Conservation (phyloP, 1,284 basidiomycete species). For the Chalciporus sp. region DNA sequence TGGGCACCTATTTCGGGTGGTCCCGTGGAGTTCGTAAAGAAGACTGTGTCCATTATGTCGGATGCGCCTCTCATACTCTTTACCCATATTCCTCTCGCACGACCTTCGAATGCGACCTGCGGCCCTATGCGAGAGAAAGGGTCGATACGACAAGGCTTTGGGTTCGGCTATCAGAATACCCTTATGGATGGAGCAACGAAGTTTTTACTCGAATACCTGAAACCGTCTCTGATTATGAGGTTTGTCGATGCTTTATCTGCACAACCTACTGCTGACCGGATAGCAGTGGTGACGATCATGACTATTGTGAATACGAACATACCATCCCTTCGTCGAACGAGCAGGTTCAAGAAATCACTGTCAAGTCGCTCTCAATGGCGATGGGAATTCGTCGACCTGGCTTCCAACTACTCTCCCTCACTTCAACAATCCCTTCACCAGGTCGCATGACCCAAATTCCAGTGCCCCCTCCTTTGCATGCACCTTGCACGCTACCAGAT, state of each 20-base stretch:
- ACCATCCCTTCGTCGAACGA: constrained; percentile 32
- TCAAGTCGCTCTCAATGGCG: constrained; percentile 84
- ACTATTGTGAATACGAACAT: constrained; percentile 82
- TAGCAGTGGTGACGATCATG: constrained; percentile 82
- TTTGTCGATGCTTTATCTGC: constrained; percentile 35
- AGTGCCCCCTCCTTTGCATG: constrained; percentile 38
- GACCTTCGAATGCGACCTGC: constrained; percentile 70
- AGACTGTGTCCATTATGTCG: constrained; percentile 42
- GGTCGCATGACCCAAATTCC: constrained; percentile 32
- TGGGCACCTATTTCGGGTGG: constrained; percentile 67
- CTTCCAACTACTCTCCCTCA: constrained; percentile 82
- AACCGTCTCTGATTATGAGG: constrained; percentile 75
- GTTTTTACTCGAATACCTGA: constrained; percentile 68
- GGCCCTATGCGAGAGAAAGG: constrained; percentile 77
- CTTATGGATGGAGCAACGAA: constrained; percentile 71
- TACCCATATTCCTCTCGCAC: constrained; percentile 80
- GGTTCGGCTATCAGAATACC: constrained; percentile 82
- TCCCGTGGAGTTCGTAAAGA: constrained; percentile 71
- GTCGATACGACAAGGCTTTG: constrained; percentile 71
- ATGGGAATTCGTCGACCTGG: constrained; percentile 78
- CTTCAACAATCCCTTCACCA: constrained; percentile 42
- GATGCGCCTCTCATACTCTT: constrained; percentile 66
- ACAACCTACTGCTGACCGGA: constrained; percentile 7
- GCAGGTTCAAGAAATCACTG: constrained; percentile 68
- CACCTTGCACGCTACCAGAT: constrained; percentile 70